Conservation (phyloP, 306 rosid species). For the Pyrus betulifolia region DNA sequence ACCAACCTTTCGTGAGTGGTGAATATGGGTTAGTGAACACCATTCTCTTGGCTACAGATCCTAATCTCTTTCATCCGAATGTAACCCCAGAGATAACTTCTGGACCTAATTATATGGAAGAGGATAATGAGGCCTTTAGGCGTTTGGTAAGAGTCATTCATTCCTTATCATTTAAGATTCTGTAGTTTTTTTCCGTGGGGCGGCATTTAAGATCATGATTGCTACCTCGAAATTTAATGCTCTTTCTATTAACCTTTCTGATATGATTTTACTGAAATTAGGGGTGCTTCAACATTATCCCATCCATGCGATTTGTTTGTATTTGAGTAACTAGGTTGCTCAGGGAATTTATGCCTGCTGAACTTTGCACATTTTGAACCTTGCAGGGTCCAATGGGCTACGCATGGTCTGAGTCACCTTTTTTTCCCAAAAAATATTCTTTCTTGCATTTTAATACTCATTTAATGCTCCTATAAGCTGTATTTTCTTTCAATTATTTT, state of each 20-base stretch:
- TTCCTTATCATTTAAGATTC: constrained; percentile 7
- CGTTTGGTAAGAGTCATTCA: constrained; percentile 53
- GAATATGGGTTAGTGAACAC: constrained; percentile 86
- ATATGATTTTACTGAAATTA: constrained; percentile 10
- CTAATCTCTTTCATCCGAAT: constrained; percentile 44
- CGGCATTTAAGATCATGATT: neutral
- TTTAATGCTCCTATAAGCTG: neutral
- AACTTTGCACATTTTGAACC: neutral
- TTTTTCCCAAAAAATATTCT: neutral
- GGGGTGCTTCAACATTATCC: neutral
- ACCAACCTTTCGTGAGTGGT: constrained; percentile 55
- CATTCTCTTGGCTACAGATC: constrained; percentile 59
- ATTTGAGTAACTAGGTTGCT: constrained; percentile 6
- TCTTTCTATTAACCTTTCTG: neutral
- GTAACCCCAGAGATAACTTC: constrained; percentile 42
- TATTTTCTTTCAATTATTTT: constrained; percentile 13
- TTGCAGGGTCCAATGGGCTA: neutral
- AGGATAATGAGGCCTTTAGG: constrained; percentile 70
- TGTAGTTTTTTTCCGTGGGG: neutral
- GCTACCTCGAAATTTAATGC: neutral
- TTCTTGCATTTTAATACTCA: neutral
- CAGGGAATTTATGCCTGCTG: neutral
- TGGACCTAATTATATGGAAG: constrained; percentile 80
- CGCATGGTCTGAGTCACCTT: neutral
- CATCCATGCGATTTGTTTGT: neutral